Base-by-base conservation (phyloP, 768 basidiomycete species). In the Lactifluus rugatus region DNA sequence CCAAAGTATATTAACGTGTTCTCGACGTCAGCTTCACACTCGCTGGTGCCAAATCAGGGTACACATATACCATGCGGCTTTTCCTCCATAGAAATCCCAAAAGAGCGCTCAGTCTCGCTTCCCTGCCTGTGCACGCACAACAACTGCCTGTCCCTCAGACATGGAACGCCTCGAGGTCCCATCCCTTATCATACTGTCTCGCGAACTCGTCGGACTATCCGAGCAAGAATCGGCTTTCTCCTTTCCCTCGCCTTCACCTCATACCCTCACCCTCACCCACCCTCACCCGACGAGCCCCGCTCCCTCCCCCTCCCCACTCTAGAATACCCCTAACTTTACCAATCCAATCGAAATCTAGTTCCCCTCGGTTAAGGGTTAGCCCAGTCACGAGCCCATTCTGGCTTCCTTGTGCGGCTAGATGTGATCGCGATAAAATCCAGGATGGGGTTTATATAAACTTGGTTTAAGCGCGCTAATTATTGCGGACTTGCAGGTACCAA, bases 291-390 rank as follows among this genome's bases (percentile, higher is more conserved):
- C n/a, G n/a, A n/a, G n/a, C n/a, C n/a, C n/a, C 39, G 11, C 11
- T 10, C 34, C 34, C 34, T 13, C 8, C 34, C 34, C 34, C 34
- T 31, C 5, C 9, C 5, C 14, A 44, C 41, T 39, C 16, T 5
- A 39, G 2, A 19, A 41, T 10, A 34, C 41, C 45, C 32, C 37
- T 26, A 26, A 16, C 53, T 23, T 13, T 25, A 26, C 36, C 25
- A 44, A 25, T 25, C 34, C 32, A 57, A 57, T 57, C 48, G 56
- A 57, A 41, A 17, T 45, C 56, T 50, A 57, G 56, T n/a, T 36
- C 39, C n/a, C 39, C 13, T 56, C 58, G 48, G 58, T 54, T 59
- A 59, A 59, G 58, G 58, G 58, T 49, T 59, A 59, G 48, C n/a
- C 47, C 52, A 54, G 58, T 59, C 58, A 59, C 58, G 58, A 50